Conservation (phyloP, 345 rosid species). For the Physaria fendleri region DNA sequence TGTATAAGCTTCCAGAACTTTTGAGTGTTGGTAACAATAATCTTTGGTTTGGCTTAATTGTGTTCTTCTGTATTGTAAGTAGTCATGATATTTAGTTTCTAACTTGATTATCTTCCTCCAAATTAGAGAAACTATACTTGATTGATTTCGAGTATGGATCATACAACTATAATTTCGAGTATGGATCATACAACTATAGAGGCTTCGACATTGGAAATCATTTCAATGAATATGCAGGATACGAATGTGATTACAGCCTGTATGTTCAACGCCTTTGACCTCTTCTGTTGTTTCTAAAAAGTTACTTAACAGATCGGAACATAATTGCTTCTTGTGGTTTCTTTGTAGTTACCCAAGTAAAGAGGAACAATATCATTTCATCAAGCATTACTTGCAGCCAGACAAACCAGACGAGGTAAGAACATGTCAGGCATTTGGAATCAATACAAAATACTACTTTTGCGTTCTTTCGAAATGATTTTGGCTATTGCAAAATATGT, state of each 20-base stretch:
- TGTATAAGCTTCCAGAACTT: neutral
- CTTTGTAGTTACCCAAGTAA: slow-evolving; percentile 66
- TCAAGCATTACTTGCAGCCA: slow-evolving; percentile 74
- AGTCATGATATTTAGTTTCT: neutral
- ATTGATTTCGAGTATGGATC: slow-evolving; percentile 97
- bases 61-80: neutral
- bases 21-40: neutral
- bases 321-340: slow-evolving; percentile 20
- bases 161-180: slow-evolving; percentile 88
- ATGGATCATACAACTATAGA: slow-evolving; percentile 88
- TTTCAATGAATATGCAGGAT: slow-evolving; percentile 93
- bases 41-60: neutral
- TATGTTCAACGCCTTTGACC: slow-evolving; percentile 35
- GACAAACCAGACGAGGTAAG: slow-evolving; percentile 64
- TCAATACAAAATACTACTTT: too few species aligned
- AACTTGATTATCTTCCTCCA: slow-evolving; percentile 11
- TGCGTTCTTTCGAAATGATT: too few species aligned
- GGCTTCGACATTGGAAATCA: slow-evolving; percentile 94
- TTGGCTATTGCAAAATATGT: too few species aligned
- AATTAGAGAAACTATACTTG: slow-evolving; percentile 70
- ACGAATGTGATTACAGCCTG: slow-evolving; percentile 88
- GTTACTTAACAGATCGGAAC: neutral
- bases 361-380: slow-evolving; percentile 79
- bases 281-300: neutral
- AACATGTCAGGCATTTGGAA: neutral